Conservation (phyloP, 1,139 yeast species). For the Scheffersomyces illinoinensis region DNA sequence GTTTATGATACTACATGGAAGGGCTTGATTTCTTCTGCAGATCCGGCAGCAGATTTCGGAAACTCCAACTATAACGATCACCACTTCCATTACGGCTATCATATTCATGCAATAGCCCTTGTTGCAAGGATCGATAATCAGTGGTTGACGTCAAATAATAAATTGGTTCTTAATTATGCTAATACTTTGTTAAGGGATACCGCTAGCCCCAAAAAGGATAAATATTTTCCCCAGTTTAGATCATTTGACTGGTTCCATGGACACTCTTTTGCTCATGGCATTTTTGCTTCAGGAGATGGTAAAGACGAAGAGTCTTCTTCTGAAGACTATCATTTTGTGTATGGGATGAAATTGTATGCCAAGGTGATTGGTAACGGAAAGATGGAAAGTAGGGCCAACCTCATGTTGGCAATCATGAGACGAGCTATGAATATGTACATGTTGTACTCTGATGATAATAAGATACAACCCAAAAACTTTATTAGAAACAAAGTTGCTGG, state of each 20-base stretch:
- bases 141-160: slow-evolving; percentile 32
- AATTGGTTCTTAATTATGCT: slow-evolving; percentile 31
- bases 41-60: slow-evolving; percentile 70
- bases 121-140: slow-evolving; percentile 54
- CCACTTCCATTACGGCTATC: slow-evolving; percentile 81
- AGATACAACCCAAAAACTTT: slow-evolving; percentile 37
- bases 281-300: slow-evolving; percentile 47
- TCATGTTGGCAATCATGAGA: slow-evolving; percentile 45
- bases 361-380: slow-evolving; percentile 29
- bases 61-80: slow-evolving; percentile 79
- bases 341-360: slow-evolving; percentile 44
- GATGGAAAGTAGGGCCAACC: slow-evolving; percentile 41
- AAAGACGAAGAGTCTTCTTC: slow-evolving; percentile 50
- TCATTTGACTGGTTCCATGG: slow-evolving; percentile 50
- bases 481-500: slow-evolving; percentile 47
- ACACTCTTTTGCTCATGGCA: slow-evolving; percentile 49
- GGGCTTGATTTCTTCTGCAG: slow-evolving; percentile 72
- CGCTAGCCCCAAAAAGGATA: slow-evolving; percentile 41
- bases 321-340: slow-evolving; percentile 48
- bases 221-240: slow-evolving; percentile 40
- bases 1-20: slow-evolving; percentile 70
- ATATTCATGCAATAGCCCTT: slow-evolving; percentile 71
- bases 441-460: slow-evolving; percentile 41
- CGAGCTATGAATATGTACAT: slow-evolving; percentile 46
- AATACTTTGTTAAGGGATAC: slow-evolving; percentile 40